Base-by-base conservation (phyloP, 2,329 filamentous ascomycete species). In the Colletotrichum abscissum region DNA sequence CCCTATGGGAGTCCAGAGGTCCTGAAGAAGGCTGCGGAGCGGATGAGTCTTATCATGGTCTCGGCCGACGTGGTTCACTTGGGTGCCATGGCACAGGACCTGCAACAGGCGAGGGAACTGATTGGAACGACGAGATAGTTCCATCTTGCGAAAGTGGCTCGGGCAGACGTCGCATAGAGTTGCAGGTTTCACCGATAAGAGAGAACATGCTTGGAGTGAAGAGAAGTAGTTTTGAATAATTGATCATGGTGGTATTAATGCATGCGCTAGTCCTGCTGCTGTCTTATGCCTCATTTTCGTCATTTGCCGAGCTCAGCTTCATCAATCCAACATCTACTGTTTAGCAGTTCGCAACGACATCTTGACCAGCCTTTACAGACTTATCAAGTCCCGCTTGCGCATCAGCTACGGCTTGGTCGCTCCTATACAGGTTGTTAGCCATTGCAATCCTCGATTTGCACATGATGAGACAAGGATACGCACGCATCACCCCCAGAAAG, bases 1-100 rank as follows among this genome's bases (percentile, higher is more conserved):
- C 79, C 79, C 3, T 77, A 67, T 8, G 79, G 78, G 3, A 67
- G 74, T 12, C 60, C 76, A 5, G 78, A 81, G 38, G 62, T 22
- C 6, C 22, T 81, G 26, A 74, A 74, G 69, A 75, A 80, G 74
- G 73, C 76, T 1, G 70, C 70, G 5, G 75, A 80, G 73, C 64
- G 77, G 66, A 76, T 81, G 78, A 75, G 76, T 63, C 74, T 78
- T 19, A 75, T 78, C 26, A 67, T 67, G 7, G 35, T 77, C 30
- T 67, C 76, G 22, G 76, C 76, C 3, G 79, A 80, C 22, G 75
- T 79, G 11, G 19, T 77, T 54, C 75, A 78, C 33, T 64, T 80
- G 52, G 49, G 57, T 8, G 66, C 52, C 28, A 73, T 81, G 76
- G 75, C 63, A 0, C 62, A 76, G 62, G 75, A 77, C 33, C 55